These are phyloP conservation scores for Fusarium acutatum DNA, from an alignment of 2,329 filamentous ascomycete genomes.

Conservation along the genomic window DNA sequence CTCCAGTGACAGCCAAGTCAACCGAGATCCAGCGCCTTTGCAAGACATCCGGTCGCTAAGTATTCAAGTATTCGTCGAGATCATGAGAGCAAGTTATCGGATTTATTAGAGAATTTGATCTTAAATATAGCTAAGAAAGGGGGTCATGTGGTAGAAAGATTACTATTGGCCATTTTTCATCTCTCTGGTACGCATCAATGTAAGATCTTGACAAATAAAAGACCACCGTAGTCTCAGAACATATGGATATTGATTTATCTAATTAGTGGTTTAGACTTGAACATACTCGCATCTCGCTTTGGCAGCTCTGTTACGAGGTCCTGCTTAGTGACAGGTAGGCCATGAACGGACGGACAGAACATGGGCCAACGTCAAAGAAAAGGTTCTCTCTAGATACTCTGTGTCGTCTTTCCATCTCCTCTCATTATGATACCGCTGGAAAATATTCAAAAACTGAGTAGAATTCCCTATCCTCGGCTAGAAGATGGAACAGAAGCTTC, in stretches of 20 bases:
- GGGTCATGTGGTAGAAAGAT: background rate
- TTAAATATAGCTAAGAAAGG: too few species aligned
- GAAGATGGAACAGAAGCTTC: background rate
- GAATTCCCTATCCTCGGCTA: background rate
- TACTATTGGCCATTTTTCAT: too few species aligned
- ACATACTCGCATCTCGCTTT: background rate
- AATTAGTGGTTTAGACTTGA: background rate
- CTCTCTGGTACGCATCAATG: too few species aligned
- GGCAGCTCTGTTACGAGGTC: background rate
- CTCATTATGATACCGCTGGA: too few species aligned
- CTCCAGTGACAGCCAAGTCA: background rate
- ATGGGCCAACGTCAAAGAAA: background rate
- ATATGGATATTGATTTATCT: background rate
- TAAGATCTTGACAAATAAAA: rapidly evolving
- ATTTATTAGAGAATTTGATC: background rate
- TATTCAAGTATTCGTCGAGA: background rate
- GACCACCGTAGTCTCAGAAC: rapidly evolving
- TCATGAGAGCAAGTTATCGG: rapidly evolving
- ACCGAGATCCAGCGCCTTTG: background rate
- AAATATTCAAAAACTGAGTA: background rate
- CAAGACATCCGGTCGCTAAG: background rate
- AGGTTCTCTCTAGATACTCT: rapidly evolving
- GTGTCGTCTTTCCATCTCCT: rapidly evolving
- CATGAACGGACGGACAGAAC: background rate
- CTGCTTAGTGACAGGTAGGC: too few species aligned